Evolutionary conservation across 1,284 basidiomycete genomes (phyloP).

Genomic region (Coniferiporia sulphurascens): DNA sequence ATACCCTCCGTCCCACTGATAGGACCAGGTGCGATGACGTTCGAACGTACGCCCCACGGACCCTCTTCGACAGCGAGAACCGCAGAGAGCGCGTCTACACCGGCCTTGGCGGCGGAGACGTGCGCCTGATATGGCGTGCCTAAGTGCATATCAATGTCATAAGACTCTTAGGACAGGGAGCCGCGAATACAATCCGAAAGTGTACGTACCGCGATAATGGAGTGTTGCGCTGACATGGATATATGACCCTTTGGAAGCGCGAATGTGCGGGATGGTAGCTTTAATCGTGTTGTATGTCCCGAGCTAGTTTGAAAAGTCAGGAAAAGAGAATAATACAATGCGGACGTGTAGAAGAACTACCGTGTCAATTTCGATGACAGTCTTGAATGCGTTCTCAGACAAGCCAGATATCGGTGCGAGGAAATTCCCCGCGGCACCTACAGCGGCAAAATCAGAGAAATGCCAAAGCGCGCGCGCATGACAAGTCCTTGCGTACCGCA

Average conservation of each 20-base stretch:
- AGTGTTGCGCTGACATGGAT: constrained; percentile 90
- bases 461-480: neutral
- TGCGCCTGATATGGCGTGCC: constrained; percentile 89
- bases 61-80: constrained; percentile 93
- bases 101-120: constrained; percentile 94
- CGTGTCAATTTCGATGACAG: constrained; percentile 93
- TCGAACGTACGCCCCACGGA: constrained; percentile 89
- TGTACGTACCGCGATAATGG: constrained; percentile 71
- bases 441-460: neutral
- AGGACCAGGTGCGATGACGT: constrained; percentile 87
- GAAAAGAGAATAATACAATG: neutral
- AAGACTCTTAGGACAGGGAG: neutral
- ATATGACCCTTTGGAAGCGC: constrained; percentile 75
- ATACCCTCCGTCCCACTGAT: constrained; percentile 86
- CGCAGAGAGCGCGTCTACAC: constrained; percentile 80
- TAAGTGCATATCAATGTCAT: constrained; percentile 25
- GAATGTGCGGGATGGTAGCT: constrained; percentile 75
- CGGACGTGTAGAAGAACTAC: constrained; percentile 36
- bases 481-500: constrained; percentile 54
- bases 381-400: constrained; percentile 86
- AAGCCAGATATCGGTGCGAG: constrained; percentile 77
- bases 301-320: constrained; percentile 41
- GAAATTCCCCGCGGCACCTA: constrained; percentile 89
- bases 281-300: constrained; percentile 96
- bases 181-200: constrained; percentile 4